Percentiles rank a stretch among this genome's conserved stretches.
phyloP scores from a whole-genome alignment of 2,329 filamentous ascomycete genomes.

The Colletotrichum paranaense region DNA sequence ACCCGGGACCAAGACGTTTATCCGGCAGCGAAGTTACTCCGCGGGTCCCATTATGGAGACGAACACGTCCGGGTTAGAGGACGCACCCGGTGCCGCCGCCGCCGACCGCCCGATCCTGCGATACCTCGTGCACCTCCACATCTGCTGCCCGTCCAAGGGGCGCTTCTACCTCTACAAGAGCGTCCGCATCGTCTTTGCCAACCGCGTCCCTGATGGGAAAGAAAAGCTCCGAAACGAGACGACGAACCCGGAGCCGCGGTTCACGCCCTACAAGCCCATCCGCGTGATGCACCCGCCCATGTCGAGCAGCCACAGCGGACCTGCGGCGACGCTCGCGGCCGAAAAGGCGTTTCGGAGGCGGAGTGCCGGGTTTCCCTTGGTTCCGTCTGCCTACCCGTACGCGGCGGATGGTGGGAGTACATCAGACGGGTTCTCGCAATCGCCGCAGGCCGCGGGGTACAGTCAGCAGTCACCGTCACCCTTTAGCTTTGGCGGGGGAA shows the following conservation, averaged over 20 bases:
- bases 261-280: constrained; percentile 82
- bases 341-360: constrained; percentile 70
- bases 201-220: constrained; percentile 94
- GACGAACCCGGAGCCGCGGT: constrained; percentile 88
- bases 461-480: constrained; percentile 39
- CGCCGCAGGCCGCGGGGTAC: constrained; percentile 14
- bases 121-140: constrained; percentile 92
- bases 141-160: constrained; percentile 86
- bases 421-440: constrained; percentile 43
- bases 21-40: constrained; percentile 93
- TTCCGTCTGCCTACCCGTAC: constrained; percentile 43
- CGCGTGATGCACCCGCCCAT: constrained; percentile 59
- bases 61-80: constrained; percentile 54
- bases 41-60: constrained; percentile 82
- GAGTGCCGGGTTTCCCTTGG: constrained; percentile 63
- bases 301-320: constrained; percentile 47
- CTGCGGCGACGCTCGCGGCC: constrained; percentile 62
- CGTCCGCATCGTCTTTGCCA: constrained; percentile 95
- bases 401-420: constrained; percentile 44
- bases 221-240: constrained; percentile 92
- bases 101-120: constrained; percentile 78
- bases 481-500: constrained; percentile 41
- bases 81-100: constrained; percentile 31
- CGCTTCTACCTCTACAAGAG: constrained; percentile 92
- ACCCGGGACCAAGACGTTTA: constrained; percentile 92